Base-by-base conservation (phyloP, 768 basidiomycete species). In the Suillus weaverae region DNA sequence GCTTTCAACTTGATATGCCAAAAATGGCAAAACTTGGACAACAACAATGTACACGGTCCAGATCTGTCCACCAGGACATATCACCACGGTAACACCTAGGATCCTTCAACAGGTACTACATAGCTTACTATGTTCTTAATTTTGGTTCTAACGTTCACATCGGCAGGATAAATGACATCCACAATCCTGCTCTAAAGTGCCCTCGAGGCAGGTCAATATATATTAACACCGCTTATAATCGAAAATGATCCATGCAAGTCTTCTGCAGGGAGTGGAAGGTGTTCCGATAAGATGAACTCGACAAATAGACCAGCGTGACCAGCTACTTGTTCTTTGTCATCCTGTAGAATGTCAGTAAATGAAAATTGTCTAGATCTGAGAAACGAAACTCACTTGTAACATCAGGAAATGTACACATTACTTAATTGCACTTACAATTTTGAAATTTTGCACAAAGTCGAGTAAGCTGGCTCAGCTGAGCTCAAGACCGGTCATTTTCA, bases 301-400 rank as follows among this genome's bases (percentile, higher is more conserved):
- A 30, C 56, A 9, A 33, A 22, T 14, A 22, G 8, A 32, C 20
- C 61, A 54, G 35, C 22, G 18, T 16, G 26, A 55, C 30, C n/a
- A 43, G 61, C 70, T 79, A 80, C 71, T 74, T 78, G 68, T 83
- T 82, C 77, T 79, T 82, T 56, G 81, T 82, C 38, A 74, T 72
- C 65, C 81, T 83, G 61, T 10, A 2, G 26, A 35, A 41, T 33
- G 41, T 54, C 61, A 62, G 60, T 14, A 36, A 64, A 57, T 69
- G 53, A 11, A 48, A 63, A 51, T 69, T 64, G 9, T 2, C 18
- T 44, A 22, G 1, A 54, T n/a, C 20, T 36, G 39, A 61, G 60
- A 14, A 18, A 22, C 26, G 30, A 57, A 66, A 88, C 92, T 74
- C 74, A 95, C 95, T 87, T 91, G 81, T 89, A 95, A 38, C 50